Percentiles rank a stretch among this genome's conserved stretches.
Evolutionary conservation across 495 filamentous ascomycete genomes (phyloP).

Genomic region (Tuber microsphaerosporum): DNA sequence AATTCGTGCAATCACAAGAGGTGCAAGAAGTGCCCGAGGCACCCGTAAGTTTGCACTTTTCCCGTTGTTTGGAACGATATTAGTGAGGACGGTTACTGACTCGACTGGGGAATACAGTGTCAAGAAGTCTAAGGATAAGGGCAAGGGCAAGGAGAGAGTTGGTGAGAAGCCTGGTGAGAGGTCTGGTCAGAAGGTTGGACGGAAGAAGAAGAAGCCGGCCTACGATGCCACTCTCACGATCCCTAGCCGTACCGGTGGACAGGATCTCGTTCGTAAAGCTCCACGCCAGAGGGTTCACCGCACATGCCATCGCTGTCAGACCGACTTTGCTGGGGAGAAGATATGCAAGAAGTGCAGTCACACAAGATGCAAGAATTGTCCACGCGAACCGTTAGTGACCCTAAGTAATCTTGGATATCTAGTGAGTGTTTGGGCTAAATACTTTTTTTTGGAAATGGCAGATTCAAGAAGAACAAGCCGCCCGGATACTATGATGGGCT

Average conservation of each 20-base stretch:
- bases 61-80: neutral
- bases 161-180: constrained; percentile 40
- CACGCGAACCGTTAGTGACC: constrained; percentile 66
- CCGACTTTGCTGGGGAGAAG: constrained; percentile 55
- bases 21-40: constrained; percentile 71
- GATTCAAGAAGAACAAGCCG: constrained; percentile 40
- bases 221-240: constrained; percentile 50
- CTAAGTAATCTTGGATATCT: neutral
- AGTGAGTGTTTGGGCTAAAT: constrained; percentile 12
- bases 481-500: constrained; percentile 39
- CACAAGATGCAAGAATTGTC: constrained; percentile 71
- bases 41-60: constrained; percentile 46
- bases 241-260: constrained; percentile 58
- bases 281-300: constrained; percentile 64
- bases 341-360: constrained; percentile 68
- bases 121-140: constrained; percentile 48
- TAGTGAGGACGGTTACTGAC: constrained; percentile 11
- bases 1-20: constrained; percentile 64
- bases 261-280: constrained; percentile 61
- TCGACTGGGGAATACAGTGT: constrained; percentile 24
- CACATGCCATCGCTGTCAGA: constrained; percentile 68
- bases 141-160: constrained; percentile 42
- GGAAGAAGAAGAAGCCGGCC: constrained; percentile 42
- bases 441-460: constrained; percentile 5
- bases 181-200: constrained; percentile 38